These are phyloP conservation scores for Acanthamoeba sp. DNA, from an alignment of 208 protist genomes.

Conservation along the genomic window DNA sequence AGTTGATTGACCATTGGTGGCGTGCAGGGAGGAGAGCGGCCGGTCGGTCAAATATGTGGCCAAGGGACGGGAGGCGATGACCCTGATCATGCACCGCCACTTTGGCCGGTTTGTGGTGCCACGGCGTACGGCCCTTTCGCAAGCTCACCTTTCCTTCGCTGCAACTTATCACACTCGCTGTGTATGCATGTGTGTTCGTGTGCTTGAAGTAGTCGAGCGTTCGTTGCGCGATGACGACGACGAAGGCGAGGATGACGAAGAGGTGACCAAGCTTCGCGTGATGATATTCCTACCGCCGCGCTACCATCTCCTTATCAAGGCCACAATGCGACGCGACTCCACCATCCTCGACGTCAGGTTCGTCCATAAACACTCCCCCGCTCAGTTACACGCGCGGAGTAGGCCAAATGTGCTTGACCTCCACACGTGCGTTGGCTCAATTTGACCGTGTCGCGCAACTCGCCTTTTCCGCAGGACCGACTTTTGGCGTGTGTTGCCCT, in stretches of 20 bases:
- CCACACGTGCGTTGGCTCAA: too few species aligned
- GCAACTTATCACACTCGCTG: neutral
- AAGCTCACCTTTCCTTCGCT: too few species aligned
- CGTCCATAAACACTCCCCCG: neutral
- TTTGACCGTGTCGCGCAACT: too few species aligned
- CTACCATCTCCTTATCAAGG: constrained; percentile 41
- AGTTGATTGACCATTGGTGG: neutral
- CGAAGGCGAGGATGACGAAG: neutral
- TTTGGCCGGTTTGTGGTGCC: neutral
- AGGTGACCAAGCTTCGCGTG: neutral
- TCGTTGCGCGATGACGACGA: neutral
- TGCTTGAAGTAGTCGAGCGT: neutral
- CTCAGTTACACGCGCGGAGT: too few species aligned
- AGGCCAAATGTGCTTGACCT: too few species aligned
- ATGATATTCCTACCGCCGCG: constrained; percentile 56
- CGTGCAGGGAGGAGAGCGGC: neutral
- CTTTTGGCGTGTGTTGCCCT: constrained; percentile 68
- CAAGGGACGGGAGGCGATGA: constrained; percentile 3
- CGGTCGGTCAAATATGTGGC: neutral
- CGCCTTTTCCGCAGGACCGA: constrained; percentile 3
- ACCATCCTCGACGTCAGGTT: constrained; percentile 23
- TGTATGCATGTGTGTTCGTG: neutral
- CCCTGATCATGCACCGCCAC: neutral
- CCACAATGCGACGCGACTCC: neutral
- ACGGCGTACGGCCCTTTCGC: neutral